These are phyloP conservation scores for Claviceps fusiformis DNA, from an alignment of 2,329 filamentous ascomycete genomes.

Conservation along the genomic window DNA sequence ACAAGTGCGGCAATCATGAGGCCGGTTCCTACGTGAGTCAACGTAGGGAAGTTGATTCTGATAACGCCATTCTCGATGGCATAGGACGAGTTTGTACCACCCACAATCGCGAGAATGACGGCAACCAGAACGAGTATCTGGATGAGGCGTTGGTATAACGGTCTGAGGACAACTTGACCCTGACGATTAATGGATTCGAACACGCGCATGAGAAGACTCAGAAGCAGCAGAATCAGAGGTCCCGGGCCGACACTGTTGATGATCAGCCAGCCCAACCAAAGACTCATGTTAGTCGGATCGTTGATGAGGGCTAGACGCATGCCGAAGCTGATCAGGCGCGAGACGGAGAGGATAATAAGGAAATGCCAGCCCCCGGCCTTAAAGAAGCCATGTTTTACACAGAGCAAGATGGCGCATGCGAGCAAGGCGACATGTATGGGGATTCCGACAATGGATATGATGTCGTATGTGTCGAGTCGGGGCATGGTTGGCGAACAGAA, in stretches of 20 bases:
- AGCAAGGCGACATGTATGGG: slow-evolving; percentile 17
- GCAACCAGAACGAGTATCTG: background rate
- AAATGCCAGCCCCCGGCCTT: background rate
- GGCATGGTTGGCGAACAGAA: slow-evolving; percentile 6
- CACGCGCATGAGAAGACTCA: slow-evolving; percentile 18
- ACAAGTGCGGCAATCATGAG: slow-evolving; percentile 25
- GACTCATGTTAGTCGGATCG: slow-evolving; percentile 31
- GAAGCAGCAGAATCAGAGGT: slow-evolving; percentile 30
- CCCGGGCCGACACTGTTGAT: slow-evolving; percentile 22
- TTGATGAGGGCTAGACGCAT: slow-evolving; percentile 29
- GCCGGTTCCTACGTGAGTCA: slow-evolving; percentile 11
- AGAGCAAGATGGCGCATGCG: slow-evolving; percentile 23
- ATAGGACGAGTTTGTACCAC: slow-evolving; percentile 3
- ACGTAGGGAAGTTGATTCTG: slow-evolving; percentile 13
- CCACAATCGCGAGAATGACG: background rate
- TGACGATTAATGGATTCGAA: slow-evolving; percentile 35
- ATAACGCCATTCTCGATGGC: slow-evolving; percentile 11
- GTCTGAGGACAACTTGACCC: slow-evolving; percentile 14
- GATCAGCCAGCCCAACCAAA: slow-evolving; percentile 20
- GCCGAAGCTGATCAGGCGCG: slow-evolving; percentile 42
- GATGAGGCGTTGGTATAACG: slow-evolving; percentile 1
- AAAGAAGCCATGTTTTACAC: slow-evolving; percentile 23
- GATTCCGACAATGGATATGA: slow-evolving; percentile 20
- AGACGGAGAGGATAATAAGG: slow-evolving; percentile 43
- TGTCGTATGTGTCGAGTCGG: slow-evolving; percentile 16